Evolutionary conservation across 495 filamentous ascomycete genomes (phyloP), one percentile per base, ranked within the genome.

Genomic region (Aspergillus avenaceus): DNA sequence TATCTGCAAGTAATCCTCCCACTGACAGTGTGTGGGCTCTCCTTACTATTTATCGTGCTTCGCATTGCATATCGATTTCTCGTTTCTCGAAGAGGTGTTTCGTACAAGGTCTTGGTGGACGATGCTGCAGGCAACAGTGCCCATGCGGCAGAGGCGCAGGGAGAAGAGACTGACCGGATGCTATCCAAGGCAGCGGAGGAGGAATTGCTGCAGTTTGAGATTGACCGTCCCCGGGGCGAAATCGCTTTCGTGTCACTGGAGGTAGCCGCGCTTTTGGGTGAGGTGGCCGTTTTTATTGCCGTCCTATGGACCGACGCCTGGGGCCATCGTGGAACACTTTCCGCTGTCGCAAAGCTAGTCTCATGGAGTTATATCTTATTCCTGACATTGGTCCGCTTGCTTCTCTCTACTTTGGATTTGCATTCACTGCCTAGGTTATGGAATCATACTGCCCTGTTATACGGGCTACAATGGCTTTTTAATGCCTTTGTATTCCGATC

Each of bases 371-470:
- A 97, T 61, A 82, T 92, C 41, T 70, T 95, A 34, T 72, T 86
- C 23, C 78, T 99, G 50, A 84, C 83, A 5, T 77, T 81, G 23
- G 65, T 88, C 6, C 84, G 93, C 12, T 73, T 97, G 43, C 73
- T 87, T 24, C 75, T 90, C 47, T 85, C 86, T 14, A 83, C 82
- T 51, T 78, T 80, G 26, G 78, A 80, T 54, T 83, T 83, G 57
- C 60, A 59, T 44, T 75, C 73, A 1, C 78, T 91, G 21, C 86
- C 87, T 13, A 77, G 80, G 32, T 67, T 97, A 8, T 99, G 95
- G 95, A 90, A 90, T 55, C 93, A 99, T 66, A 97, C 95, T 0
- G 84, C 90, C 7, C 70, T 77, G 38, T 77, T 97, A n/a, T 99
- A 99, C 64, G 75, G 77, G 45, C 72, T 85, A 44, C 86, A 90